Evolutionary conservation across 1,284 basidiomycete genomes (phyloP), one percentile per base, ranked within the genome.

Genomic region (Chondrostereum purpureum): DNA sequence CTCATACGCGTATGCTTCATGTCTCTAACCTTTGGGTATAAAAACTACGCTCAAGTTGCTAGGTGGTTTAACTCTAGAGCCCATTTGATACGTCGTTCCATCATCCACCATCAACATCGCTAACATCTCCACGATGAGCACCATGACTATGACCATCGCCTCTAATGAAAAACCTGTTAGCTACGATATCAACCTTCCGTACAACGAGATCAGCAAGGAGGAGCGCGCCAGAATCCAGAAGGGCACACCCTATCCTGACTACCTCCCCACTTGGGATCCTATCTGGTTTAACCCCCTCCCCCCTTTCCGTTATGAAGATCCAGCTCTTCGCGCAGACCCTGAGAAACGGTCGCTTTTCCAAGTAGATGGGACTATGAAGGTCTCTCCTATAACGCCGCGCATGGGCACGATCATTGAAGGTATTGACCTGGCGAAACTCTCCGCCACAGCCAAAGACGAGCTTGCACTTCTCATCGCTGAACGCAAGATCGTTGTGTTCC

Each of bases 161-260:
- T n/a, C n/a, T 31, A n/a, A 31, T 8, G 46, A 48, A 19, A 48
- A 44, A 31, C 46, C 42, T 5, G 38, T 53, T 48, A 48, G 46
- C 42, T 55, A 55, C 44, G 54, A 55, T 36, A 55, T 55, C 13
- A 55, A 56, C 23, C 22, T 54, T 13, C 42, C 54, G 1, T 56
- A 56, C 39, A 48, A 43, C 19, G 46, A 42, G 14, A 46, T 35
- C 17, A 41, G 39, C 41, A 16, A 45, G n/a, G 49, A 52, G 18
- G 46, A 49, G 22, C 18, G 43, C 3, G 37, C 24, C 31, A 43
- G 27, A 5, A 45, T 51, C 13, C 45, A 51, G 24, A 19, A 16
- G 6, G 34, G 35, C 12, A 45, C 47, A 8, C 27, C 19, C 8
- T 49, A 53, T 31, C 50, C 50, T 4, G 43, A 46, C 27, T 55